These are phyloP conservation scores for Plectosphaerella cucumerina DNA, from an alignment of 2,329 filamentous ascomycete species.

Conservation along the genomic window DNA sequence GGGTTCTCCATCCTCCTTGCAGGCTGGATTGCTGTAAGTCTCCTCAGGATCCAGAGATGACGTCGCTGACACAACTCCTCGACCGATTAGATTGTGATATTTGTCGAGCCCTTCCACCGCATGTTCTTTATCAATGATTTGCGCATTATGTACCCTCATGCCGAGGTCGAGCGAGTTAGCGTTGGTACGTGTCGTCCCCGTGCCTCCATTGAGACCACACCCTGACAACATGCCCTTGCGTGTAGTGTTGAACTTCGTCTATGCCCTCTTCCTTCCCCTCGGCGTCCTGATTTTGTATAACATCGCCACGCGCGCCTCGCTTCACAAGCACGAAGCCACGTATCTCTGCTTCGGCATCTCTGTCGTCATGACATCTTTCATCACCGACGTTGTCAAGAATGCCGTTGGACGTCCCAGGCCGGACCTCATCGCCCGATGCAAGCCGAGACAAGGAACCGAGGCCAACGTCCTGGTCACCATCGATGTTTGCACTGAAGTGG, in stretches of 20 bases:
- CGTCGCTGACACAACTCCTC: slow-evolving; percentile 10
- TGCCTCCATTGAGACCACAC: not conserved
- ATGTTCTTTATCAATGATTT: slow-evolving; percentile 89
- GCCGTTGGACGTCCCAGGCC: slow-evolving; percentile 70
- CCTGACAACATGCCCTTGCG: not conserved
- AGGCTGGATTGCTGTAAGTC: slow-evolving; percentile 58
- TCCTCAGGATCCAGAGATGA: slow-evolving; percentile 15
- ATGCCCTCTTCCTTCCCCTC: slow-evolving; percentile 70
- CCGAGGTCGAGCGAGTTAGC: slow-evolving; percentile 76
- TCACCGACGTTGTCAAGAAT: slow-evolving; percentile 92
- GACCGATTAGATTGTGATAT: slow-evolving; percentile 54
- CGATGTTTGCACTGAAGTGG: slow-evolving; percentile 67
- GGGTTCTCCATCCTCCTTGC: slow-evolving; percentile 68
- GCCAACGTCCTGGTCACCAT: slow-evolving; percentile 54
- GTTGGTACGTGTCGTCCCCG: slow-evolving; percentile 54
- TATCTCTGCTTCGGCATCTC: slow-evolving; percentile 76
- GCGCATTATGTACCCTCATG: slow-evolving; percentile 81
- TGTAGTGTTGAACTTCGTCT: slow-evolving; percentile 69
- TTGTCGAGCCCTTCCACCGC: slow-evolving; percentile 84
- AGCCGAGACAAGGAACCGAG: slow-evolving; percentile 53
- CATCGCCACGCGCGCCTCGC: slow-evolving; percentile 52
- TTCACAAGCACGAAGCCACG: slow-evolving; percentile 81
- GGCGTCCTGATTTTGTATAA: slow-evolving; percentile 64
- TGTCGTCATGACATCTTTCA: slow-evolving; percentile 70
- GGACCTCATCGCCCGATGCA: slow-evolving; percentile 69